Conservation (phyloP, 129 eudicot species). For the Cynara cardunculus region DNA sequence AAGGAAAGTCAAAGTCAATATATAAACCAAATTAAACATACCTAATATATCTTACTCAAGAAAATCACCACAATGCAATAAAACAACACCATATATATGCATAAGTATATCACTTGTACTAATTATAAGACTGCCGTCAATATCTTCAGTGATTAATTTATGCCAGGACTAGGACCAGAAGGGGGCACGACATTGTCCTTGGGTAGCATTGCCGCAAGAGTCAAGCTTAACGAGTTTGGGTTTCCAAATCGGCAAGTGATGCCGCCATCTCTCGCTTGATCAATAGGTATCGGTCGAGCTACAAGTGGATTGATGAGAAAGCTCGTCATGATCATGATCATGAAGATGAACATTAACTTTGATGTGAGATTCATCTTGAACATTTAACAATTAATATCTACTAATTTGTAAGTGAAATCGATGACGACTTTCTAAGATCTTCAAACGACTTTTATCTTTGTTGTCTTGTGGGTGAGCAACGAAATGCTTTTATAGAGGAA, state of each 20-base stretch:
- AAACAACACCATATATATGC: background rate
- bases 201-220: constrained; percentile 35
- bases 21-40: background rate
- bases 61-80: background rate
- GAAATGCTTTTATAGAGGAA: constrained; percentile 20
- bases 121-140: background rate
- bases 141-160: constrained; percentile 2
- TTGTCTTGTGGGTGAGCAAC: constrained; percentile 25
- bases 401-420: background rate
- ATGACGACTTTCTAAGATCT: constrained; percentile 11
- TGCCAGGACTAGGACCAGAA: constrained; percentile 47
- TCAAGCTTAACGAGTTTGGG: background rate
- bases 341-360: constrained; percentile 16
- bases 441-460: constrained; percentile 16
- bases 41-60: background rate
- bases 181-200: constrained; percentile 42
- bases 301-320: background rate
- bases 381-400: background rate
- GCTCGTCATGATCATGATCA: background rate
- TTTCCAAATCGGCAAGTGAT: background rate
- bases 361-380: constrained; percentile 7
- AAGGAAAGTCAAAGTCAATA: background rate
- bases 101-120: background rate
- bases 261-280: background rate
- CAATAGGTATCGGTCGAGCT: constrained; percentile 17